Conservation (phyloP, 352 stramenopile species). For the Thraustochytrium sp. region DNA sequence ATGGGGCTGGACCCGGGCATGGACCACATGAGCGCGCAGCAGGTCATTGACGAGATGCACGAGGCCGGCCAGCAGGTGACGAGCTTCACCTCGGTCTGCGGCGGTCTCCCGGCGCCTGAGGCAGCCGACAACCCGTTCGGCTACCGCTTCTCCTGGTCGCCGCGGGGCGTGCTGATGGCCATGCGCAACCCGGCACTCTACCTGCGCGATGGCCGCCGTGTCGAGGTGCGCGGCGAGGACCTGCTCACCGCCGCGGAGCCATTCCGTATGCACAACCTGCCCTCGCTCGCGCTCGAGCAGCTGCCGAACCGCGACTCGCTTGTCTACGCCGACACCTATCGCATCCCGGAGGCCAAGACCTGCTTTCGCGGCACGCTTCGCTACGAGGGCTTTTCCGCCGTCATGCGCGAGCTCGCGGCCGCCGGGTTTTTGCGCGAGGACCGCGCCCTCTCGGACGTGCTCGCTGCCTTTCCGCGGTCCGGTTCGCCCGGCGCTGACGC, state of each 20-base stretch:
- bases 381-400: slow-evolving; percentile 81
- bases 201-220: slow-evolving; percentile 67
- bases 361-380: slow-evolving; percentile 88
- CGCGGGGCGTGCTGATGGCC: slow-evolving; percentile 84
- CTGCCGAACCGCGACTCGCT: slow-evolving; percentile 90
- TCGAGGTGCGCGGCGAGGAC: slow-evolving; percentile 75
- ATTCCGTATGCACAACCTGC: slow-evolving; percentile 44
- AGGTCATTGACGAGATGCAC: slow-evolving; percentile 90
- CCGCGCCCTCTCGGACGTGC: slow-evolving; percentile 49
- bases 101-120: slow-evolving; percentile 84
- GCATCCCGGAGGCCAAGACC: slow-evolving; percentile 77
- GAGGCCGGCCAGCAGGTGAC: slow-evolving; percentile 69
- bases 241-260: slow-evolving; percentile 68
- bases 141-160: slow-evolving; percentile 96
- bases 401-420: slow-evolving; percentile 79
- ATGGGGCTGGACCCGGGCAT: slow-evolving; percentile 90
- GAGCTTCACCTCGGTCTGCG: slow-evolving; percentile 87
- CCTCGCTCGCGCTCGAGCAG: slow-evolving; percentile 71
- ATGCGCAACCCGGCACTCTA: slow-evolving; percentile 81
- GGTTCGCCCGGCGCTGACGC: background rate
- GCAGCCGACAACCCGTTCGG: slow-evolving; percentile 87
- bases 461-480: background rate
- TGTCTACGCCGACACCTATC: slow-evolving; percentile 84
- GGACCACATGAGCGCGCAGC: slow-evolving; percentile 93
- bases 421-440: slow-evolving; percentile 79